These are phyloP conservation scores for Peziza echinospora DNA, from an alignment of 495 filamentous ascomycete genomes.

Conservation along the genomic window DNA sequence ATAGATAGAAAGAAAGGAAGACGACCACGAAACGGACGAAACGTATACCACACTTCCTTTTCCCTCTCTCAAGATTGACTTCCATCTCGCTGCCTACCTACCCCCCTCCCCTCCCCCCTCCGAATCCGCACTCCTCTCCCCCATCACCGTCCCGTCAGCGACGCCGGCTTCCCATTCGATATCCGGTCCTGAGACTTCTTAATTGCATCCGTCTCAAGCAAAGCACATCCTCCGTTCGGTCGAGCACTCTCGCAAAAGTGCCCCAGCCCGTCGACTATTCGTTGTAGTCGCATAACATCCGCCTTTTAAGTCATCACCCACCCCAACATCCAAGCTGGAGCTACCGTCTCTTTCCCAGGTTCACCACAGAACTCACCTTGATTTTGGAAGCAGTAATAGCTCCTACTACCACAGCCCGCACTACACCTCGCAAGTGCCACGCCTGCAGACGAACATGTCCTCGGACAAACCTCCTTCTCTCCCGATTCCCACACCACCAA, in stretches of 20 bases:
- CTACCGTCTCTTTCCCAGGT: conserved; percentile 80
- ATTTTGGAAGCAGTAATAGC: conserved; percentile 23
- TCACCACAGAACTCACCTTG: conserved; percentile 69
- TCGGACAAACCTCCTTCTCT: conserved; percentile 63
- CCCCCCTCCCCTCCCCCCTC: background rate
- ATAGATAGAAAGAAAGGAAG: no score
- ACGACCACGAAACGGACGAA: no score
- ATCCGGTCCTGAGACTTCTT: background rate
- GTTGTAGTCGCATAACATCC: background rate
- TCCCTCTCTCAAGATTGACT: no score
- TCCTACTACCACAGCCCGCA: conserved; percentile 56
- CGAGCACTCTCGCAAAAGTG: no score
- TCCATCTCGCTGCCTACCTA: no score
- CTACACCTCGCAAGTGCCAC: conserved; percentile 32
- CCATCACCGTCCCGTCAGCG: no score
- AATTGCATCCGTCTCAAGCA: background rate
- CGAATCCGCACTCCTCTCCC: no score
- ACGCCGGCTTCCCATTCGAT: no score
- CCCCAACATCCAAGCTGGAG: conserved; percentile 85
- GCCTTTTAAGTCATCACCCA: background rate
- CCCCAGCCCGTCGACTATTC: no score
- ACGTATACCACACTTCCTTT: no score
- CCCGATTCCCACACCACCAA: conserved; percentile 42
- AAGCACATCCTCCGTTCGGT: background rate
- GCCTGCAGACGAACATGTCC: conserved; percentile 23